Conservation (phyloP, 495 filamentous ascomycete species). For the Penicillium goetzii region DNA sequence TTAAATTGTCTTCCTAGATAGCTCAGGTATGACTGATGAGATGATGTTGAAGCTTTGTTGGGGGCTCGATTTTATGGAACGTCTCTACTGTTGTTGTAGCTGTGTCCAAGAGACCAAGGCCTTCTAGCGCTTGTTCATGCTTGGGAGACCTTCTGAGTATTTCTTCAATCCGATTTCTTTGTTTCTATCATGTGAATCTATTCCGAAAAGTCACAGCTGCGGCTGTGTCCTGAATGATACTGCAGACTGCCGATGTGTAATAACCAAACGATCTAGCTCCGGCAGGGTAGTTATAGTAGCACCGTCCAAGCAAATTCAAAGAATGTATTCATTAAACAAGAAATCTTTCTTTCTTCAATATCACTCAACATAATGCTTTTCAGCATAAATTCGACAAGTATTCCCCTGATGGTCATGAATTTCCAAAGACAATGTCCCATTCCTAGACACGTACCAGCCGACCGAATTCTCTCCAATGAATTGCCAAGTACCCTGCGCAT, state of each 20-base stretch:
- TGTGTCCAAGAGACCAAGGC: no score
- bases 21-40: no score
- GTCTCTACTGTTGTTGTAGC: no score
- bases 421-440: not conserved
- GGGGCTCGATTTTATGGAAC: no score
- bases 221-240: not conserved
- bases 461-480: not conserved
- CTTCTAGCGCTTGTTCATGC: no score
- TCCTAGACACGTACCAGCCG: not conserved
- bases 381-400: not conserved
- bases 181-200: no score
- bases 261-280: not conserved
- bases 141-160: no score
- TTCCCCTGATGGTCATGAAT: not conserved
- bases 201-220: not conserved
- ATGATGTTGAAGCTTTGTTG: no score
- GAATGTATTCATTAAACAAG: not conserved
- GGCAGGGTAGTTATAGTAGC: not conserved
- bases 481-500: not conserved
- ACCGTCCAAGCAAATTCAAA: not conserved
- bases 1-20: no score
- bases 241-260: not conserved
- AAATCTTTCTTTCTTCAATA: not conserved
- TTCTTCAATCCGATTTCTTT: no score
- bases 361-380: constrained; percentile 1